Conservation (phyloP, 768 basidiomycete species). For the Boletus huronensis region DNA sequence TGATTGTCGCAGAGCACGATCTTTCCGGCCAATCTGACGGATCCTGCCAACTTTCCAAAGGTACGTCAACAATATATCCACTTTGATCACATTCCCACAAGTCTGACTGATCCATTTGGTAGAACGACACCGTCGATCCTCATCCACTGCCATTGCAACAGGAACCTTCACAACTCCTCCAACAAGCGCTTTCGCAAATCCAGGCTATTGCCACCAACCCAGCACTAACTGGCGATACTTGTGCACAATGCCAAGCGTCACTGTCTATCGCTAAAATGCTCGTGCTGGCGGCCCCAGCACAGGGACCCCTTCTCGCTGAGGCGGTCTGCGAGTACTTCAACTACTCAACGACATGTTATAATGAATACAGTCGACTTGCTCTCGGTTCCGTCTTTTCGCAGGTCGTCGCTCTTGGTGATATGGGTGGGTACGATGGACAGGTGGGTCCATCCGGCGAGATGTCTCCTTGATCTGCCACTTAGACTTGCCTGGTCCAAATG, state of each 20-base stretch:
- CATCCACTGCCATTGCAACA: constrained; percentile 41
- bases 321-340: constrained; percentile 43
- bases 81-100: background rate
- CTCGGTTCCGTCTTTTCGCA: constrained; percentile 45
- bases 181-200: constrained; percentile 39
- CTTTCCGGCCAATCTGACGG: constrained; percentile 58
- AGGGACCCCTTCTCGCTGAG: constrained; percentile 40
- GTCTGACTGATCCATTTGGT: background rate
- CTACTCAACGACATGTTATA: constrained; percentile 35
- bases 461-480: background rate
- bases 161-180: constrained; percentile 34
- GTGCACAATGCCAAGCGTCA: constrained; percentile 38
- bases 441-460: constrained; percentile 17
- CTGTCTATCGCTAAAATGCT: constrained; percentile 43
- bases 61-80: constrained; percentile 16
- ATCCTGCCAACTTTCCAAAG: constrained; percentile 56
- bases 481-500: background rate
- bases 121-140: constrained; percentile 45
- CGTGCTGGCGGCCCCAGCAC: constrained; percentile 39
- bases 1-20: constrained; percentile 40
- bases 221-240: constrained; percentile 34
- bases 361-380: constrained; percentile 33
- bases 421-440: constrained; percentile 50
- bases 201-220: constrained; percentile 37
- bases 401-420: constrained; percentile 44